Base-by-base conservation (phyloP, 2,329 filamentous ascomycete species). In the Alternaria solani region DNA sequence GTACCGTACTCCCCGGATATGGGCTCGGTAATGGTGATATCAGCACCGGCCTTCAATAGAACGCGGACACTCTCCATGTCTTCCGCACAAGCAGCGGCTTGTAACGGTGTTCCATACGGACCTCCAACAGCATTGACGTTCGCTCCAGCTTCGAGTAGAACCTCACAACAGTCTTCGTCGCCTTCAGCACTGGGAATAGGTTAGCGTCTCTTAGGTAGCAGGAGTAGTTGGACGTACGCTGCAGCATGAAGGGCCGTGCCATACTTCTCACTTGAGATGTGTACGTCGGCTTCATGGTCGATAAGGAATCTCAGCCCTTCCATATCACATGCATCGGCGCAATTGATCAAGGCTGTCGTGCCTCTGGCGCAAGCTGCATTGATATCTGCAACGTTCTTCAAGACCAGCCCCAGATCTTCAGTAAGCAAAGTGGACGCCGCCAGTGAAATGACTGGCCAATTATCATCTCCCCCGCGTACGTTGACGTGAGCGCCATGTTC, bases 231-330 rank as follows among this genome's bases (percentile, higher is more conserved):
- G 11, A 59, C 63, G 57, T 59, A 65, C 49, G 70, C 68, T 18
- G 67, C 65, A 4, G 63, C 67, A 41, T 70, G 64, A 26, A 72
- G 61, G 9, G 70, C 67, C 8, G 68, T 69, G 16, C 66, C 68
- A 38, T 57, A 62, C 25, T 59, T 56, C n/a, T 64, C 57, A 20
- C 63, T 66, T 3, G 46, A 51, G 7, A 65, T 61, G 39, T 68
- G 46, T 11, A 71, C 56, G 41, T 71, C 56, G 7, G 69, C 69
- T 9, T 57, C 60, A 11, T 59, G 59, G 7, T 55, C 52, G 6
- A 72, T 28, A 1, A 71, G 38, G 23, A 69, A 65, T 14, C 56
- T 54, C 9, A 72, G 11, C 2, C 66, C 66, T 4, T 68, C 63
- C n/a, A 49, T 43, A 46, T 69, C 63, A 12, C 59, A 55, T 28